phyloP scores from a whole-genome alignment of 495 filamentous ascomycete genomes.

The Ramalina peruviana region DNA sequence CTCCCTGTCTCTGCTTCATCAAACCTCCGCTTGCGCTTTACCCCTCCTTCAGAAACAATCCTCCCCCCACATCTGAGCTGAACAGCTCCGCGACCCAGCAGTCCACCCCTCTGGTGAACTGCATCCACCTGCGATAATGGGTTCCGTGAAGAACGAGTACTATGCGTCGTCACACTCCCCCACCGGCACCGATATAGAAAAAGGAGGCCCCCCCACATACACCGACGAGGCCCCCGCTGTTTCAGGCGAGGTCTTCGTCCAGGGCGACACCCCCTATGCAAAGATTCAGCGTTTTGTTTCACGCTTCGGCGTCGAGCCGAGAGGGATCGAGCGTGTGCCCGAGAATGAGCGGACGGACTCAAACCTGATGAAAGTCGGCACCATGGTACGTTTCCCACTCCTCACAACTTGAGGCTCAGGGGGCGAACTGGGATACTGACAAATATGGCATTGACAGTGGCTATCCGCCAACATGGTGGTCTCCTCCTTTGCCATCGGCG shows the following conservation, averaged over 20 bases:
- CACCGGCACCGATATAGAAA: conserved; percentile 5
- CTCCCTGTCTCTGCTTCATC: not conserved
- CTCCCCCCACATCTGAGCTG: not conserved
- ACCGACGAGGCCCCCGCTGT: conserved; percentile 43
- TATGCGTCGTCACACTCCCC: conserved; percentile 8
- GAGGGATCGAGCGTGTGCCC: conserved; percentile 72
- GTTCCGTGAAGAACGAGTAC: conserved; percentile 10
- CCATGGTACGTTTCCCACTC: conserved; percentile 44
- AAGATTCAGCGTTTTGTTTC: conserved; percentile 57
- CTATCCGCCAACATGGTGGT: conserved; percentile 75
- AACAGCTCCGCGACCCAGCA: conserved; percentile 10
- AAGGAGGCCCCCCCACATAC: conserved; percentile 20
- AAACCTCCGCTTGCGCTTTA: not conserved
- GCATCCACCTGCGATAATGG: conserved; percentile 14
- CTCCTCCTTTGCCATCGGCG: conserved; percentile 68
- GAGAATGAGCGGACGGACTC: conserved; percentile 56
- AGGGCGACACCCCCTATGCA: conserved; percentile 47
- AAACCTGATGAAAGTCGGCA: conserved; percentile 53
- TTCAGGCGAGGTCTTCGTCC: conserved; percentile 44
- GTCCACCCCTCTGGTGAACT: not conserved
- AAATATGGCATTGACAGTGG: conserved; percentile 40
- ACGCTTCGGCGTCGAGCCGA: conserved; percentile 56
- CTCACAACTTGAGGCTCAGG: not conserved
- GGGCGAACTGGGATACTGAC: not conserved
- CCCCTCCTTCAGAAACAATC: not conserved